Base-by-base conservation (phyloP, 352 stramenopile genomes). In the Pilasporangium apinafurcum region DNA sequence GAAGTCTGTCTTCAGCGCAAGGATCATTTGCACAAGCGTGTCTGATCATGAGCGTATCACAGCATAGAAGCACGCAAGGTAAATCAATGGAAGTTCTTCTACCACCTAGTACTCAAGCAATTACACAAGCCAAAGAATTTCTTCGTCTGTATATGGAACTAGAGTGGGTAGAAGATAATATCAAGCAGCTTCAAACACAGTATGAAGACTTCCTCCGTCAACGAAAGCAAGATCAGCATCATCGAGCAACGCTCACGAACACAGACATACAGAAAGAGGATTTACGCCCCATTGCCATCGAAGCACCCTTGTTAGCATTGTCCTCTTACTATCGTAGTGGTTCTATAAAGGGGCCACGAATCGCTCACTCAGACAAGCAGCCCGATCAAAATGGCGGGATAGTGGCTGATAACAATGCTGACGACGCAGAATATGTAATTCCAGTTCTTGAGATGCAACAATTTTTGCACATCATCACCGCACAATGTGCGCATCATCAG, bases 121-220 rank as follows among this genome's bases (percentile, higher is more conserved):
- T n/a, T n/a, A n/a, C n/a, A n/a, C n/a, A n/a, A n/a, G n/a, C n/a
- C n/a, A n/a, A n/a, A 4, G 39, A 53, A 25, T 77, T 71, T 26
- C 53, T 84, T 37, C 46, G 59, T 1, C 29, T 71, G 8, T 56
- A 65, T 7, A 44, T 84, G 2, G 61, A 77, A 26, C 32, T 82
- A 7, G 40, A 47, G 33, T 84, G 68, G 71, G 49, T 80, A 13
- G 53, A 71, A 3, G 28, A 52, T 6, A 65, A 84, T 29, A 60
- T 73, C 13, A 39, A 53, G 18, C 35, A 58, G 13, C 62, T 84
- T 24, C 59, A 78, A 16, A 21, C 41, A 13, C 60, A 84, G 16
- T 75, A 78, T 26, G 62, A 67, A 13, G 48, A 34, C 9, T 68
- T 84, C 27, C 45, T 84, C 2, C 41, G 66, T 5, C 59, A 65